Evolutionary conservation across 768 basidiomycete genomes (phyloP).

Genomic region (Ramaria rubella): DNA sequence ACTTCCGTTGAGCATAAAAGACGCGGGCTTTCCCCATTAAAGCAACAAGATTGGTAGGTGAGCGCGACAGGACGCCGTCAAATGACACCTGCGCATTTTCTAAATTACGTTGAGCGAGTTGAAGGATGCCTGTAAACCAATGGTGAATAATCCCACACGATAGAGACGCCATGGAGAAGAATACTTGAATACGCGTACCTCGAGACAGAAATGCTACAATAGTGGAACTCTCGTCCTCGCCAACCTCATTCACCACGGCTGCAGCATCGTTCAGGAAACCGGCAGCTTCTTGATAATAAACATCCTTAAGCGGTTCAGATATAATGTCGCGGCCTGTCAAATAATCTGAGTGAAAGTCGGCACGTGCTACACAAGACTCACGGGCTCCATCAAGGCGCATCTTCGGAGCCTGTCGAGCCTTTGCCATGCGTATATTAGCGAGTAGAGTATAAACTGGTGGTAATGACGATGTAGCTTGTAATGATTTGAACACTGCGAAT

Average conservation of each 20-base stretch:
- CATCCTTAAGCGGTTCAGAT: constrained; percentile 56
- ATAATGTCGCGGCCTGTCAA: constrained; percentile 51
- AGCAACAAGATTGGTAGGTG: constrained; percentile 83
- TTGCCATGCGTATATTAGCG: constrained; percentile 78
- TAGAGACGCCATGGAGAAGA: constrained; percentile 5
- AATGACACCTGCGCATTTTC: constrained; percentile 80
- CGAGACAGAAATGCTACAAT: constrained; percentile 55
- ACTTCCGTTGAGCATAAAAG: constrained; percentile 71
- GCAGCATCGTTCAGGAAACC: constrained; percentile 56
- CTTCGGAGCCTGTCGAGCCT: constrained; percentile 81
- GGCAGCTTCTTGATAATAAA: constrained; percentile 64
- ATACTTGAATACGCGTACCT: constrained; percentile 50
- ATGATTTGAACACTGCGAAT: constrained; percentile 5
- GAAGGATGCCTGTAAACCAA: constrained; percentile 58
- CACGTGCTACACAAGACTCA: constrained; percentile 35
- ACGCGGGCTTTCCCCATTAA: constrained; percentile 87
- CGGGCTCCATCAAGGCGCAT: constrained; percentile 64
- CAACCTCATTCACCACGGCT: constrained; percentile 48
- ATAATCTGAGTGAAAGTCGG: background rate
- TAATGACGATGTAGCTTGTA: constrained; percentile 27
- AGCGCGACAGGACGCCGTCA: constrained; percentile 66
- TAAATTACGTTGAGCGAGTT: constrained; percentile 72
- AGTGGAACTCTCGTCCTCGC: constrained; percentile 45
- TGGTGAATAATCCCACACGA: background rate
- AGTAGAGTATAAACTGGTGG: constrained; percentile 75